Evolutionary conservation across 192 early-diverging fungal species (phyloP).

Genomic region (Coemansia sp.): DNA sequence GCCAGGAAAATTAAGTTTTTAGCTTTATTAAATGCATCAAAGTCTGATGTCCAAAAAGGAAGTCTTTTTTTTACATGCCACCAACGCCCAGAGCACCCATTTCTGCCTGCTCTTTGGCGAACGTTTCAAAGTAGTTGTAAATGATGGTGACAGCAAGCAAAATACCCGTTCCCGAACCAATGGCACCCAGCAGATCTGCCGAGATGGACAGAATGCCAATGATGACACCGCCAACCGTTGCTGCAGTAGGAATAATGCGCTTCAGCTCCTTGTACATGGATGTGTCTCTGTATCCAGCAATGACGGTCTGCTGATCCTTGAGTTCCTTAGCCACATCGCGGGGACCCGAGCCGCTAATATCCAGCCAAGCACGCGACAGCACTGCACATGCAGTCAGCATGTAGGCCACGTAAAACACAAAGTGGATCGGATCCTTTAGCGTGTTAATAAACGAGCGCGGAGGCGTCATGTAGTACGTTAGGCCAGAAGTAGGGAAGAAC

Average conservation of each 20-base stretch:
- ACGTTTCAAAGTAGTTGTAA: constrained; percentile 98
- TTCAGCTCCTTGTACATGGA: constrained; percentile 99
- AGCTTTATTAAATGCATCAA: not conserved
- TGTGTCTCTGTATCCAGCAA: constrained; percentile 89
- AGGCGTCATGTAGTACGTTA: constrained; percentile 99
- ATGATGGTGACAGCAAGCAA: constrained; percentile 97
- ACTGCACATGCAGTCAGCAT: constrained; percentile 95
- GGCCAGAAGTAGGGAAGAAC: constrained; percentile 86
- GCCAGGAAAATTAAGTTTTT: constrained; percentile 1
- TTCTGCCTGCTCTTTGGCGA: constrained; percentile 84
- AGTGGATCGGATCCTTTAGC: constrained; percentile 91
- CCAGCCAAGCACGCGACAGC: constrained; percentile 98
- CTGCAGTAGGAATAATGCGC: constrained; percentile 96
- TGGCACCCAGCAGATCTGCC: constrained; percentile 96
- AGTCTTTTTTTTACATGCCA: constrained; percentile 30
- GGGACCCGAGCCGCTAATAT: constrained; percentile 96
- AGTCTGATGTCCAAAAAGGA: not conserved
- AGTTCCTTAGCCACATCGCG: constrained; percentile 97
- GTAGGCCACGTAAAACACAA: constrained; percentile 87
- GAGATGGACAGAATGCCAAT: constrained; percentile 93
- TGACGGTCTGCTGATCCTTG: constrained; percentile 94
- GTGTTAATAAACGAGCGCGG: constrained; percentile 83
- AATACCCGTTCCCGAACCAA: constrained; percentile 99
- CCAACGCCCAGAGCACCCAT: constrained; percentile 45
- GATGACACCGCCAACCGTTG: constrained; percentile 94